Evolutionary conservation across 2,329 filamentous ascomycete genomes (phyloP).

Genomic region (Pseudopyricularia cyperi): DNA sequence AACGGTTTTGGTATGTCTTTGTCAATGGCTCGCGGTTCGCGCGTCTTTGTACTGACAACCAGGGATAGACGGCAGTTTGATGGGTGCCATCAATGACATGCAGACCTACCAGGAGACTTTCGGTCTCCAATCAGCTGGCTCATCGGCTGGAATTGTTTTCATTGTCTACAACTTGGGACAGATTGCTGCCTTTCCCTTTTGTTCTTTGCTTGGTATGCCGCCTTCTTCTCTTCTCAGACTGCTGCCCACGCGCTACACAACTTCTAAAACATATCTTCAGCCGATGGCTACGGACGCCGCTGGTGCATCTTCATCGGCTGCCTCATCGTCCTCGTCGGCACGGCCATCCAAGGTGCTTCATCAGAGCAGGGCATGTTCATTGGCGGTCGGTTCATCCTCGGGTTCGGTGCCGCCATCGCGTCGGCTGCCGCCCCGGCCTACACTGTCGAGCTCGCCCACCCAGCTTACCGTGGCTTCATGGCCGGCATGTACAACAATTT

Average conservation of each 20-base stretch:
- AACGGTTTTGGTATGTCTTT: constrained; percentile 34
- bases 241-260: background rate
- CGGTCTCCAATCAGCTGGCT: constrained; percentile 29
- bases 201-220: constrained; percentile 22
- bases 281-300: constrained; percentile 37
- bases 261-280: constrained; percentile 9
- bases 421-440: constrained; percentile 50
- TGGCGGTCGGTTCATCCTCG: constrained; percentile 38
- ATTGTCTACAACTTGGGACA: constrained; percentile 37
- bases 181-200: constrained; percentile 37
- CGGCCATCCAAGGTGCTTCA: constrained; percentile 34
- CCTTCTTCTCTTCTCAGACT: background rate
- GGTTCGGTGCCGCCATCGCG: constrained; percentile 46
- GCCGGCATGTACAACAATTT: constrained; percentile 40
- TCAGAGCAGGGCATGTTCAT: constrained; percentile 37
- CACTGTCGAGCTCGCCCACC: constrained; percentile 49
- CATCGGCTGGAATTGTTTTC: constrained; percentile 30
- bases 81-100: constrained; percentile 39
- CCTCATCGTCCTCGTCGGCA: constrained; percentile 35
- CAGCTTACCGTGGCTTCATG: constrained; percentile 46
- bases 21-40: background rate
- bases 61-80: constrained; percentile 35
- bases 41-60: background rate
- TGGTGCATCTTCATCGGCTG: constrained; percentile 43
- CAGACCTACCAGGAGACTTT: constrained; percentile 34